Percentiles rank a stretch among this genome's conserved stretches.
These are phyloP conservation scores for Mucor sp. DNA, from an alignment of 371 early-diverging fungal species.

Conservation along the genomic window DNA sequence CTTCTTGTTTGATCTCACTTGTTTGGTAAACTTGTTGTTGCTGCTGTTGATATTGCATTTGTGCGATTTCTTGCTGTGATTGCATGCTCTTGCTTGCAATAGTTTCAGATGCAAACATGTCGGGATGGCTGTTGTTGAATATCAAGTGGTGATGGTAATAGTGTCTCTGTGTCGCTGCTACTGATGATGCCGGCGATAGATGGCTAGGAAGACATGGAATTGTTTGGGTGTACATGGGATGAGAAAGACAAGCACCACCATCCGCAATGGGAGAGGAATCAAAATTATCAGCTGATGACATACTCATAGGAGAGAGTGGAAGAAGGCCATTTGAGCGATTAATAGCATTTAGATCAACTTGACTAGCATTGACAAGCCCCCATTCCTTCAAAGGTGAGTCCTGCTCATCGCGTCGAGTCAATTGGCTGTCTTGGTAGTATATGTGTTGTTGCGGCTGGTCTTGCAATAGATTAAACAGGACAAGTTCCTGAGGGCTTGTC, in stretches of 20 bases:
- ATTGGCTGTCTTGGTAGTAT: not conserved
- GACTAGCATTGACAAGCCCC: not conserved
- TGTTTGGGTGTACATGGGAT: not conserved
- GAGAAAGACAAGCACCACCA: not conserved
- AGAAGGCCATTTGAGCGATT: not conserved
- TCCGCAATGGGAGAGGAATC: not conserved
- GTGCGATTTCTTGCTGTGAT: not conserved
- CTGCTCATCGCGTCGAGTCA: not conserved
- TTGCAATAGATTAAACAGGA: not conserved
- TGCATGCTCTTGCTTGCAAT: not conserved
- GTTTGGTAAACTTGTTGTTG: not conserved
- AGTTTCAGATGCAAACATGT: not conserved
- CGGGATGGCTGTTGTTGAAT: not conserved
- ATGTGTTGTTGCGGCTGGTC: not conserved
- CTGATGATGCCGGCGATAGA: not conserved
- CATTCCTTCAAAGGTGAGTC: not conserved
- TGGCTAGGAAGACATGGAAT: not conserved
- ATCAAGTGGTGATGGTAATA: not conserved
- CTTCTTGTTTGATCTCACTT: not conserved
- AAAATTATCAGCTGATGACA: slow-evolving; percentile 4
- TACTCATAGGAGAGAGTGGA: slow-evolving; percentile 13
- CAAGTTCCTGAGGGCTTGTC: not conserved
- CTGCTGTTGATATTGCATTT: not conserved
- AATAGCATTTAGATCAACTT: not conserved
- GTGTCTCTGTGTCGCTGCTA: not conserved